A percentile compares a stretch with the other conserved stretches of the same genome.
Conservation (phyloP, 164 flowering plant species). For the Magnolia kwangsiensis region DNA sequence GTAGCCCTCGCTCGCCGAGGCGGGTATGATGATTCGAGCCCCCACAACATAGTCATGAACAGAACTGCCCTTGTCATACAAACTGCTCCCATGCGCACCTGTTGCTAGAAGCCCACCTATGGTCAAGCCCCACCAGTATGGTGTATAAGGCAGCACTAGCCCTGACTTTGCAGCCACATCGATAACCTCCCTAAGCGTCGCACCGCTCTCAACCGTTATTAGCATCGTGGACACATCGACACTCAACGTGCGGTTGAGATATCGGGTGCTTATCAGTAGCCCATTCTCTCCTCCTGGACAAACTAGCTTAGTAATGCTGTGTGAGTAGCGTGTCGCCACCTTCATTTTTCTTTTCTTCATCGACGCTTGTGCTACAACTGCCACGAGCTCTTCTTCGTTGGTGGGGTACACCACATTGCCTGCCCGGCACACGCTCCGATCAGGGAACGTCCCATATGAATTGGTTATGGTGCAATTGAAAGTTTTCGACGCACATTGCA, state of each 20-base stretch:
- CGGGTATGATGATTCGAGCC: slow-evolving; percentile 51
- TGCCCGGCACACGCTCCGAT: slow-evolving; percentile 46
- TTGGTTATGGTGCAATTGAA: slow-evolving; percentile 64
- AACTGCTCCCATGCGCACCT: slow-evolving; percentile 78
- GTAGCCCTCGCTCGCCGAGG: slow-evolving; percentile 42
- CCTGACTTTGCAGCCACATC: slow-evolving; percentile 47
- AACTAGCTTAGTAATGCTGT: slow-evolving; percentile 64
- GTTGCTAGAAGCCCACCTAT: slow-evolving; percentile 64
- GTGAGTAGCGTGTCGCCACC: slow-evolving; percentile 51
- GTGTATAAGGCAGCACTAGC: slow-evolving; percentile 60
- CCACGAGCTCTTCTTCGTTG: slow-evolving; percentile 49
- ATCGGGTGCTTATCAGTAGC: slow-evolving; percentile 56
- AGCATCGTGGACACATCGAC: slow-evolving; percentile 31
- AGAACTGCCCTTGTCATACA: slow-evolving; percentile 64
- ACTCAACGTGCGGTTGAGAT: slow-evolving; percentile 32
- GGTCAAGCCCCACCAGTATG: slow-evolving; percentile 85
- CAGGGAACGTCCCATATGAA: slow-evolving; percentile 70
- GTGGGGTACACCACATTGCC: slow-evolving; percentile 46
- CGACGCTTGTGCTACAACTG: slow-evolving; percentile 48
- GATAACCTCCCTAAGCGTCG: slow-evolving; percentile 50
- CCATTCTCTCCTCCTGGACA: slow-evolving; percentile 60
- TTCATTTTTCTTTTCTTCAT: slow-evolving; percentile 43
- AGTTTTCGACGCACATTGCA: slow-evolving; percentile 40
- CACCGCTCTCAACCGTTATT: slow-evolving; percentile 59
- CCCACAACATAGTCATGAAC: slow-evolving; percentile 60